These are phyloP conservation scores for Dianthus caryophyllus DNA, from an alignment of 148 eudicot species.

Conservation along the genomic window DNA sequence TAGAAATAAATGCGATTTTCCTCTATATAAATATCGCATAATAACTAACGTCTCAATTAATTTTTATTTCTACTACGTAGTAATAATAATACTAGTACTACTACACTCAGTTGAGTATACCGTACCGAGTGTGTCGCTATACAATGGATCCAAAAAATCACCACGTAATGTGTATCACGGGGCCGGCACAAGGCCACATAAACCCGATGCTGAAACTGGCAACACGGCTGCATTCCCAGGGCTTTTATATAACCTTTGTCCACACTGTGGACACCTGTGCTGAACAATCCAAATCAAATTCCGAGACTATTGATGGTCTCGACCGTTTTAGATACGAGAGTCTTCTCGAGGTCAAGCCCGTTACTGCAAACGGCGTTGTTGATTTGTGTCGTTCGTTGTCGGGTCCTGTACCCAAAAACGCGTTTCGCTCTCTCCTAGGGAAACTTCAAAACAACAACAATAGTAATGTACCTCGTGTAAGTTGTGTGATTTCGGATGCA, in stretches of 20 bases:
- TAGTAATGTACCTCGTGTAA: slow-evolving; percentile 13
- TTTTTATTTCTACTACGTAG: too few species aligned
- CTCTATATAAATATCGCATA: too few species aligned
- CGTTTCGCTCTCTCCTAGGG: slow-evolving; percentile 18
- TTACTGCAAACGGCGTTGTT: slow-evolving; percentile 24
- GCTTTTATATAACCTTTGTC: slow-evolving; percentile 39
- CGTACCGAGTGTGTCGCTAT: too few species aligned
- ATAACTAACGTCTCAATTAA: too few species aligned
- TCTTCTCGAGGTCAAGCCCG: slow-evolving; percentile 18
- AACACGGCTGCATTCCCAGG: slow-evolving; percentile 27
- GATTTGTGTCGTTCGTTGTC: slow-evolving; percentile 8
- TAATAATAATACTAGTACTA: too few species aligned
- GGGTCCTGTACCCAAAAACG: background rate
- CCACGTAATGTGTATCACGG: slow-evolving; percentile 22
- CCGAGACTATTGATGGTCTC: slow-evolving; percentile 6
- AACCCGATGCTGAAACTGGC: slow-evolving; percentile 38
- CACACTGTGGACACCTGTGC: slow-evolving; percentile 26
- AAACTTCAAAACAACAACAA: slow-evolving; percentile 10
- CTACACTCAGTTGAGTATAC: too few species aligned
- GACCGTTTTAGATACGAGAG: slow-evolving; percentile 25
- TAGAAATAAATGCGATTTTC: too few species aligned
- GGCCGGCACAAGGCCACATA: slow-evolving; percentile 35
- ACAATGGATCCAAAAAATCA: slow-evolving; percentile 3
- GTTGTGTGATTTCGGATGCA: slow-evolving; percentile 24
- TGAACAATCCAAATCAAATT: slow-evolving; percentile 24